These are phyloP conservation scores for Neurospora sp. DNA, from an alignment of 495 filamentous ascomycete species.

Conservation along the genomic window DNA sequence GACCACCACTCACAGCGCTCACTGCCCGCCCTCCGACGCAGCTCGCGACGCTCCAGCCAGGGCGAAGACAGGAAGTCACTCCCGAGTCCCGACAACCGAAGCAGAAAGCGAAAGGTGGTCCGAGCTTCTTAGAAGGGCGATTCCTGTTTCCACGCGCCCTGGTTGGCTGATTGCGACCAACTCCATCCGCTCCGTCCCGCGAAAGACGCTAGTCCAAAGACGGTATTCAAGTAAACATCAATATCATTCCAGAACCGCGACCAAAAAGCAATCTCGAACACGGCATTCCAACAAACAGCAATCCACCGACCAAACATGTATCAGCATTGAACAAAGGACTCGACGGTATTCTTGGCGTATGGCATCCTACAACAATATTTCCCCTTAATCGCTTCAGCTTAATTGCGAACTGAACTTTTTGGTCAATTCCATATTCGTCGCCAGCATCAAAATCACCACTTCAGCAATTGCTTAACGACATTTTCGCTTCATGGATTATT, in stretches of 20 bases:
- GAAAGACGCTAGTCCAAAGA: conserved; percentile 6
- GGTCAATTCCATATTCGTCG: background rate
- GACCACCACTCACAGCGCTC: background rate
- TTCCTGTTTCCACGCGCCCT: background rate
- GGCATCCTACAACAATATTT: background rate
- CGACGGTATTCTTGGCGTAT: background rate
- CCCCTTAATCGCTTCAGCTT: background rate
- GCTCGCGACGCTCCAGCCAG: background rate
- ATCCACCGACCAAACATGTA: background rate
- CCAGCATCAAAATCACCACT: background rate
- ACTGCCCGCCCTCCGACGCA: background rate
- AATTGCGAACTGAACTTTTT: background rate
- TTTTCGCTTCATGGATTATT: background rate
- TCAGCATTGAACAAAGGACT: background rate
- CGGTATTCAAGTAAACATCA: conserved; percentile 14
- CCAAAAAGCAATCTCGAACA: background rate
- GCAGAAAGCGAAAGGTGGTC: background rate
- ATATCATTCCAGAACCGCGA: background rate
- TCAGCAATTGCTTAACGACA: background rate
- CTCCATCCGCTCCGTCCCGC: background rate
- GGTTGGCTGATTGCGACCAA: background rate
- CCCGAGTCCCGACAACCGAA: background rate
- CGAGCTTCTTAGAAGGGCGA: background rate
- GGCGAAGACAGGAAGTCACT: background rate
- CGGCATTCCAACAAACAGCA: background rate